These are phyloP conservation scores for Cutaneotrichosporon arboriforme DNA, from an alignment of 1,284 basidiomycete species.

Conservation along the genomic window DNA sequence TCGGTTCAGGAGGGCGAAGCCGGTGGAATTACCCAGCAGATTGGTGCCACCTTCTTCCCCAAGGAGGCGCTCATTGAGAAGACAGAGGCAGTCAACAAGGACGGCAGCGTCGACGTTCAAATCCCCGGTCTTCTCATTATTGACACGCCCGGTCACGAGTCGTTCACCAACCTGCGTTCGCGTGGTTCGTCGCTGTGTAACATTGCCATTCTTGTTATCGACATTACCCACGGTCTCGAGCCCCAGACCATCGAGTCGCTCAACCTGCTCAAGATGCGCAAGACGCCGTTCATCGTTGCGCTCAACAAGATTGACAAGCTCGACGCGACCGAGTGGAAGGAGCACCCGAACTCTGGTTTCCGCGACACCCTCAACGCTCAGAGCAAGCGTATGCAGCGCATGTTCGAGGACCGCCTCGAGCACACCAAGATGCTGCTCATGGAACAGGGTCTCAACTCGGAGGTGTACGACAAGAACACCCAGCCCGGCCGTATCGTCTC, in stretches of 20 bases:
- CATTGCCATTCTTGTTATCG: conserved; percentile 97
- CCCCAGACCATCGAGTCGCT: conserved; percentile 96
- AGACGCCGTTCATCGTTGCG: conserved; percentile 98
- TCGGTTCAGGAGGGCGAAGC: conserved; percentile 99
- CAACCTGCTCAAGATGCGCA: conserved; percentile 83
- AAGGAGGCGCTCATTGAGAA: conserved; percentile 92
- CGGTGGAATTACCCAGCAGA: conserved; percentile 99
- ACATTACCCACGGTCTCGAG: conserved; percentile 99
- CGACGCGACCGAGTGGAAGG: conserved; percentile 70
- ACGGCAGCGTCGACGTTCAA: conserved; percentile 84
- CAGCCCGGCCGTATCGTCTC: conserved; percentile 91
- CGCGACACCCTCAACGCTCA: conserved; percentile 87
- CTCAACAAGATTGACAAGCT: conserved; percentile 67
- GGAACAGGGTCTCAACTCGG: conserved; percentile 93
- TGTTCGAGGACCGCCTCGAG: conserved; percentile 84
- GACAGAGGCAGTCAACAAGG: conserved; percentile 84
- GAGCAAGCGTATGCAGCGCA: conserved; percentile 70
- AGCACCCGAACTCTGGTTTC: conserved; percentile 88
- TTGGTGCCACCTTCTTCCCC: conserved; percentile 99
- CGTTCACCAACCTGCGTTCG: conserved; percentile 93
- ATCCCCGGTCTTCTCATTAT: conserved; percentile 95
- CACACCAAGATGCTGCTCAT: conserved; percentile 90
- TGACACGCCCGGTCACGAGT: conserved; percentile 99
- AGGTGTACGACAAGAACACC: conserved; percentile 97
- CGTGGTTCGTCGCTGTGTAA: conserved; percentile 98